These are phyloP conservation scores for Fusarium verticillioides DNA, from an alignment of 2,329 filamentous ascomycete genomes.

Conservation along the genomic window DNA sequence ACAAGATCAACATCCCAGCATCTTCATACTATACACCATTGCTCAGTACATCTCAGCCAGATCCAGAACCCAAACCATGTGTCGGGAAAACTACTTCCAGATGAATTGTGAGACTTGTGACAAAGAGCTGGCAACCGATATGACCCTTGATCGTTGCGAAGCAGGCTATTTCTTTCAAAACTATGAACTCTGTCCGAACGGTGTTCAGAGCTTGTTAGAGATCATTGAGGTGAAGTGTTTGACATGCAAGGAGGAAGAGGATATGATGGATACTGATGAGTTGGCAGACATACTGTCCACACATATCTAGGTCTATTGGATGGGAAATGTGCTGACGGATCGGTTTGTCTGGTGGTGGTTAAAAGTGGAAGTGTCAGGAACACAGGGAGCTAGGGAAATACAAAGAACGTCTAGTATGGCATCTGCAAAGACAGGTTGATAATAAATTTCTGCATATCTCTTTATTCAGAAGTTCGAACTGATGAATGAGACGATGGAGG, in stretches of 20 bases:
- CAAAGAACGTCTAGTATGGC: not conserved
- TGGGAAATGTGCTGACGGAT: not conserved
- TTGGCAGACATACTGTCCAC: not conserved
- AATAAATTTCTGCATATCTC: too few relatives aligned
- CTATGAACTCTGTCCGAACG: not conserved
- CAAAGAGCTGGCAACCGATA: not conserved
- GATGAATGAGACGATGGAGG: too few relatives aligned
- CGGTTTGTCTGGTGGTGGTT: rapidly evolving
- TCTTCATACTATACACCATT: rapidly evolving
- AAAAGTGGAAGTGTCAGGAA: rapidly evolving
- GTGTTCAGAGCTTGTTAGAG: not conserved
- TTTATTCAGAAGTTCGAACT: too few relatives aligned
- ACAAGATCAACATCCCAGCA: not conserved
- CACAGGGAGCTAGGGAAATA: not conserved
- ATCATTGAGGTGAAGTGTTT: not conserved
- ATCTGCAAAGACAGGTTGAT: not conserved
- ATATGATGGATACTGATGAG: rapidly evolving
- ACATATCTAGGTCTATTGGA: not conserved
- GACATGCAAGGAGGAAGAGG: not conserved
- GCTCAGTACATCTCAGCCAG: rapidly evolving
- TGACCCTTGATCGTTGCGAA: not conserved
- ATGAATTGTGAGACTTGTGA: not conserved
- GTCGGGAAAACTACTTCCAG: not conserved
- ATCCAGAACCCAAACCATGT: not conserved
- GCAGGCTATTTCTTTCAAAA: not conserved